phyloP scores from a whole-genome alignment of 2,329 filamentous ascomycete genomes.

The Alternaria arbusti region DNA sequence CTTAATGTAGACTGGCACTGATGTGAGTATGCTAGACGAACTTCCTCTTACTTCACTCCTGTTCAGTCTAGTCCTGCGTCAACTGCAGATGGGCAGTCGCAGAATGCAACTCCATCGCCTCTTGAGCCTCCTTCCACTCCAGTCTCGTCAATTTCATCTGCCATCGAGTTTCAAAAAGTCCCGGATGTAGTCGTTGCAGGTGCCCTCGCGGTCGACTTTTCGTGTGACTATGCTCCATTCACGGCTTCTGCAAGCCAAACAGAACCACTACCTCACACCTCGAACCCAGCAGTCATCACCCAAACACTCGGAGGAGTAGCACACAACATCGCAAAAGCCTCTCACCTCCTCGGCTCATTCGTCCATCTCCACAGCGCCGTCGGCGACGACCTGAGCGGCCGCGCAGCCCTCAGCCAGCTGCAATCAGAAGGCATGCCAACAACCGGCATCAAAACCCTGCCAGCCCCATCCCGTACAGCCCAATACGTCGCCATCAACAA shows the following conservation, averaged over 20 bases:
- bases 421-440: constrained; percentile 68
- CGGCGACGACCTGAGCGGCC: constrained; percentile 79
- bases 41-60: constrained; percentile 30
- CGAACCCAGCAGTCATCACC: constrained; percentile 80
- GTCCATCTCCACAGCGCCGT: constrained; percentile 82
- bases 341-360: constrained; percentile 69
- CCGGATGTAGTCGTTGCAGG: constrained; percentile 82
- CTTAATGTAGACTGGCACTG: constrained; percentile 40
- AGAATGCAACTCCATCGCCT: constrained; percentile 21
- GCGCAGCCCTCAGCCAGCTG: constrained; percentile 72
- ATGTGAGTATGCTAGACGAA: constrained; percentile 48
- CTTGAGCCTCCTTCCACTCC: constrained; percentile 16
- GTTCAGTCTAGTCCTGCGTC: constrained; percentile 20
- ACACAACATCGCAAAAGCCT: constrained; percentile 86
- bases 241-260: constrained; percentile 46
- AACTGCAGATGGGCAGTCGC: too few species aligned
- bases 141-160: constrained; percentile 4
- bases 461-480: constrained; percentile 69
- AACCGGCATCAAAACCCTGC: constrained; percentile 61
- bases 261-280: constrained; percentile 71
- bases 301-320: constrained; percentile 91
- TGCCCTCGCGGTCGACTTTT: constrained; percentile 86
- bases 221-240: constrained; percentile 74
- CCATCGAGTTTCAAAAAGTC: constrained; percentile 1
- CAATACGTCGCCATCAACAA: constrained; percentile 94